phyloP scores from a whole-genome alignment of 108 stramenopile species.

The Craspedostauros australis region DNA sequence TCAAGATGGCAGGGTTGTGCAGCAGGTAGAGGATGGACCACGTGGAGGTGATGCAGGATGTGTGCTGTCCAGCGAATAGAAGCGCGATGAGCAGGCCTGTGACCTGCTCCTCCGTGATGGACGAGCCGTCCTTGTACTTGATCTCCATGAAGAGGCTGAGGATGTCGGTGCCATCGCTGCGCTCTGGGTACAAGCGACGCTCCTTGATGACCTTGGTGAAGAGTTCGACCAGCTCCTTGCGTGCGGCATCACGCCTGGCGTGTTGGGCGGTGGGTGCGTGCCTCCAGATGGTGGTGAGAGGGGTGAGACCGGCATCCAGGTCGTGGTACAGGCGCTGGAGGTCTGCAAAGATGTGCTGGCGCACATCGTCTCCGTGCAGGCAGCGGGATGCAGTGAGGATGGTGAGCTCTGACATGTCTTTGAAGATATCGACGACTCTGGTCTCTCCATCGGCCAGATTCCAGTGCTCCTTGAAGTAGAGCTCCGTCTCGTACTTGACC shows the following conservation, averaged over 20 bases:
- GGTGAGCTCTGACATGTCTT: conserved; percentile 88
- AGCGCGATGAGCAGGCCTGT: conserved; percentile 96
- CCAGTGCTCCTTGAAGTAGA: conserved; percentile 67
- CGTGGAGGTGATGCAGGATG: conserved; percentile 93
- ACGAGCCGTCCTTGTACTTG: conserved; percentile 94
- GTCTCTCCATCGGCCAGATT: conserved; percentile 61
- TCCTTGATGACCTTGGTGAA: conserved; percentile 89
- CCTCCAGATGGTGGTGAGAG: conserved; percentile 96
- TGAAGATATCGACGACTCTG: conserved; percentile 86
- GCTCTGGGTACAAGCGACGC: conserved; percentile 72
- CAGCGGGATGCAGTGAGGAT: conserved; percentile 95
- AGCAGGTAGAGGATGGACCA: conserved; percentile 91
- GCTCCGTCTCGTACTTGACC: conserved; percentile 88
- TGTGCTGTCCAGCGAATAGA: conserved; percentile 99
- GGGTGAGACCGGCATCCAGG: conserved; percentile 96
- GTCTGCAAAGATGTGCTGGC: conserved; percentile 93
- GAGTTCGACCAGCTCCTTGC: conserved; percentile 89
- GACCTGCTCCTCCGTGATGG: conserved; percentile 89
- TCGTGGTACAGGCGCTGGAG: conserved; percentile 92
- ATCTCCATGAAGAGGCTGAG: conserved; percentile 95
- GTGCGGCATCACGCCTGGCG: conserved; percentile 67
- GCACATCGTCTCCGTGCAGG: conserved; percentile 97
- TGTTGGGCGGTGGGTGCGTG: conserved; percentile 90
- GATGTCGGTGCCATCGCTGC: conserved; percentile 90
- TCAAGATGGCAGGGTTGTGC: conserved; percentile 73